These are phyloP conservation scores for Eleusine indica DNA, from an alignment of 176 grass and related monocot genomes.

Conservation along the genomic window DNA sequence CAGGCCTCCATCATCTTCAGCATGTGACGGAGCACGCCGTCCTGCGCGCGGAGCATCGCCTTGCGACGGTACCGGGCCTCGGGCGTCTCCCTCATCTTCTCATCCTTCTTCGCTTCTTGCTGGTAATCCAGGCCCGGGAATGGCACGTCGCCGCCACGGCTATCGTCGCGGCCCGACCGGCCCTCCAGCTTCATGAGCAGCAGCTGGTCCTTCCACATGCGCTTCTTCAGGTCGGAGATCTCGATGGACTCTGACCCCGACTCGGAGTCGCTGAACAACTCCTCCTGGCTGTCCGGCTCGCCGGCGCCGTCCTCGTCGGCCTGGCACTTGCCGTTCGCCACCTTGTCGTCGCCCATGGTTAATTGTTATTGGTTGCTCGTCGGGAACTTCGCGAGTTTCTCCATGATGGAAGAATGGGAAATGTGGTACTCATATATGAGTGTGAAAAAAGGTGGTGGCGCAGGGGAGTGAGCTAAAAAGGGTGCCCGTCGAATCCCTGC, in stretches of 20 bases:
- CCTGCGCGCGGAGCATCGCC: constrained; percentile 55
- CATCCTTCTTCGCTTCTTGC: neutral
- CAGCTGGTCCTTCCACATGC: constrained; percentile 61
- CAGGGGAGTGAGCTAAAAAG: neutral
- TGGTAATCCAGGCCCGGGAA: neutral
- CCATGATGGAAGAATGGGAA: neutral
- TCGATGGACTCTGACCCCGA: constrained; percentile 44
- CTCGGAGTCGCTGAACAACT: constrained; percentile 49
- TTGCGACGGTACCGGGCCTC: constrained; percentile 46
- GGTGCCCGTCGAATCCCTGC: neutral
- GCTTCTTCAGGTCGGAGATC: constrained; percentile 55
- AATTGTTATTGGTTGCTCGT: neutral
- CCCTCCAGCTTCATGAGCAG: constrained; percentile 50
- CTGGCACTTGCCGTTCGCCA: neutral
- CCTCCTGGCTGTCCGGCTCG: constrained; percentile 4
- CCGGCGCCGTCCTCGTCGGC: neutral
- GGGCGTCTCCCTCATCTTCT: neutral
- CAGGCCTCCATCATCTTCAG: constrained; percentile 60
- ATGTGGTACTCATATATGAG: neutral
- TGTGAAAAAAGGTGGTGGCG: constrained; percentile 1
- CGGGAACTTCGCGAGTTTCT: neutral
- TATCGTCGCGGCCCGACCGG: neutral
- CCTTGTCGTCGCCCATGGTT: neutral
- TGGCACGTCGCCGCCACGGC: neutral
- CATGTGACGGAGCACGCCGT: constrained; percentile 55